Evolutionary conservation across 129 eudicot species (phyloP).

Genomic region (Flaveria brownii): DNA sequence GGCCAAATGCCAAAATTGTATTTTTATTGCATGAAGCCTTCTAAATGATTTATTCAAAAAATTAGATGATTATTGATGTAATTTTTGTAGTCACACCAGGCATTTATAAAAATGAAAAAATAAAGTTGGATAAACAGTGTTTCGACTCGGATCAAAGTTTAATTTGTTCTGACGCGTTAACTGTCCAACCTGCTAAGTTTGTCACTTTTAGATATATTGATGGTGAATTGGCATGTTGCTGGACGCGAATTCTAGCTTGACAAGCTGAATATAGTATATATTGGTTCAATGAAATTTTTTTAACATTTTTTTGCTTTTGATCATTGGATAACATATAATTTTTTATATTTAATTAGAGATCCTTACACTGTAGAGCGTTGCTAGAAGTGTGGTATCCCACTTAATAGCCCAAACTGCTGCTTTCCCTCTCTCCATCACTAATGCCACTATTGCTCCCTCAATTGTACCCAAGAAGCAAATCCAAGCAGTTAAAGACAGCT

Average conservation of each 20-base stretch:
- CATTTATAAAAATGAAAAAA: not conserved
- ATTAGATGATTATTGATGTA: not conserved
- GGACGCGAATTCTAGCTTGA: conserved; percentile 12
- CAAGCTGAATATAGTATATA: conserved; percentile 2
- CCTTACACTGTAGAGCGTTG: conserved; percentile 84
- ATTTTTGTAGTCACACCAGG: not conserved
- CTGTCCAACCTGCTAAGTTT: not conserved
- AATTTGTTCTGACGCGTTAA: not conserved
- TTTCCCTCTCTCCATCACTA: conserved; percentile 77
- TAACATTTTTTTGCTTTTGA: not conserved
- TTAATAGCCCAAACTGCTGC: conserved; percentile 71
- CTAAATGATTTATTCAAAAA: not conserved
- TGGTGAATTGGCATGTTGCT: not conserved
- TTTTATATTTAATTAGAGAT: not conserved
- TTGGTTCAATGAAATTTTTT: not conserved
- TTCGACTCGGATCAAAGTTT: not conserved
- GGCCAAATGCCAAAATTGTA: no score
- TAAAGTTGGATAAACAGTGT: not conserved
- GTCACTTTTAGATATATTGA: no score
- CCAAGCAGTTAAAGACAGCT: conserved; percentile 94
- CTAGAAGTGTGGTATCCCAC: conserved; percentile 72
- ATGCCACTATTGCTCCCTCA: conserved; percentile 77
- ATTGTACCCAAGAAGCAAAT: conserved; percentile 79
- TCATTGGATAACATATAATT: not conserved
- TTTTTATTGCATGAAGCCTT: not conserved